Conservation (phyloP, 2,329 filamentous ascomycete species). For the Cladosporium sp. region DNA sequence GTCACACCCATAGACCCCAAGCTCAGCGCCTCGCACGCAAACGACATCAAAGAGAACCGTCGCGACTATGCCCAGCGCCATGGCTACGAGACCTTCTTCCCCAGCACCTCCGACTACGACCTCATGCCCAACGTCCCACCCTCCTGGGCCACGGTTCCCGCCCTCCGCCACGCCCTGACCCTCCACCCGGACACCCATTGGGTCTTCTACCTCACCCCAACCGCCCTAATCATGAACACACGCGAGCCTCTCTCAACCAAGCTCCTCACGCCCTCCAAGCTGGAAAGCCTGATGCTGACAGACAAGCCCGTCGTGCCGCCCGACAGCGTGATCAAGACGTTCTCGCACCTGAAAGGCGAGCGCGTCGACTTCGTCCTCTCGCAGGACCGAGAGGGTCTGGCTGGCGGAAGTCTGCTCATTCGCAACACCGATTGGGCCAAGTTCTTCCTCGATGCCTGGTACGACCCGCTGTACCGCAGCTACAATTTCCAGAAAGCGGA, state of each 20-base stretch:
- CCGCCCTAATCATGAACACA: conserved; percentile 86
- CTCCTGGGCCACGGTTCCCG: conserved; percentile 76
- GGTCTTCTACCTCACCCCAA: conserved; percentile 82
- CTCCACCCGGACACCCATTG: conserved; percentile 71
- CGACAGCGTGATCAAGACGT: conserved; percentile 95
- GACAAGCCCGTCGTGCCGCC: conserved; percentile 86
- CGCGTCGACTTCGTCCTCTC: conserved; percentile 78
- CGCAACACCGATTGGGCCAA: conserved; percentile 84
- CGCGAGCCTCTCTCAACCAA: conserved; percentile 64
- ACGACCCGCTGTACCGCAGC: conserved; percentile 84
- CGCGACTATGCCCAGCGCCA: conserved; percentile 79
- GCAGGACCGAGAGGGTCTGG: conserved; percentile 78
- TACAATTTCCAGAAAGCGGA: conserved; percentile 98
- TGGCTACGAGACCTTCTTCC: conserved; percentile 83
- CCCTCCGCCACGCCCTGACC: conserved; percentile 83
- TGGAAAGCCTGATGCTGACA: conserved; percentile 78
- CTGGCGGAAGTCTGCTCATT: conserved; percentile 72
- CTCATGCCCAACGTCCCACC: conserved; percentile 53
- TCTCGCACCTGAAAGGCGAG: conserved; percentile 70
- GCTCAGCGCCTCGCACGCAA: conserved; percentile 62
- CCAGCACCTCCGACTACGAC: conserved; percentile 71
- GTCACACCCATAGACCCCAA: conserved; percentile 77
- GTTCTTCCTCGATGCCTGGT: conserved; percentile 93
- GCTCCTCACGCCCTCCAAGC: conserved; percentile 61
- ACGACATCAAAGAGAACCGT: conserved; percentile 75